Percentiles rank a stretch among this genome's conserved stretches.
Evolutionary conservation across 2,329 filamentous ascomycete species (phyloP).

Genomic region (Diaporthe batatas): DNA sequence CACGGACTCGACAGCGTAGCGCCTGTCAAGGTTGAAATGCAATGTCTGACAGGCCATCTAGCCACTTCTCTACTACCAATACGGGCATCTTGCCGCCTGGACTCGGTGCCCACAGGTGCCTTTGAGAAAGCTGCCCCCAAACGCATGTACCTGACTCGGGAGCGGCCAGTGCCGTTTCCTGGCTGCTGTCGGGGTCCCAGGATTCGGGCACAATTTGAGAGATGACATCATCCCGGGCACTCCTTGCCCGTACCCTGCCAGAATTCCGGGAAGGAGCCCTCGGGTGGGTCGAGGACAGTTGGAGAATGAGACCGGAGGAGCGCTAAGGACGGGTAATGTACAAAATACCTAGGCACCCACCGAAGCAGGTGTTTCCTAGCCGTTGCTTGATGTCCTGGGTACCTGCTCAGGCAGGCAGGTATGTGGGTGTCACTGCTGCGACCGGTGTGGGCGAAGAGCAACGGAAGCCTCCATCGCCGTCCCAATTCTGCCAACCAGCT

Average conservation of each 20-base stretch:
- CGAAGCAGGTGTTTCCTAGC: too few relatives aligned
- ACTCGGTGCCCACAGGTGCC: background rate
- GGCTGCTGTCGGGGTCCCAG: background rate
- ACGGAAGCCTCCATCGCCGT: constrained; percentile 9
- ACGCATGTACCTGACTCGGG: constrained; percentile 18
- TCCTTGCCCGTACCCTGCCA: background rate
- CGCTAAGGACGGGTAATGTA: background rate
- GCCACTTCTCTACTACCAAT: background rate
- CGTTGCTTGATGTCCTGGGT: too few relatives aligned
- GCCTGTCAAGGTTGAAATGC: background rate
- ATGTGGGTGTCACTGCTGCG: constrained; percentile 7
- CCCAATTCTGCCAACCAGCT: constrained; percentile 13
- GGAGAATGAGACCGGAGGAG: background rate
- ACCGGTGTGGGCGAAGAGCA: background rate
- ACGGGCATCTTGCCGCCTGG: background rate
- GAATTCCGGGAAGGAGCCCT: constrained; percentile 14
- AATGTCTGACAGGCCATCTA: background rate
- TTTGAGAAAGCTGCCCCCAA: background rate
- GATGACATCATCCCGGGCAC: constrained; percentile 25
- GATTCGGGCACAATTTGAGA: constrained; percentile 11
- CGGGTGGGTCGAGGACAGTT: background rate
- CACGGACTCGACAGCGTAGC: background rate
- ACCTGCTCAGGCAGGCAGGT: too few relatives aligned
- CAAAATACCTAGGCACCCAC: background rate
- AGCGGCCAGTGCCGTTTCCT: constrained; percentile 9